Evolutionary conservation across 495 filamentous ascomycete genomes (phyloP).

Genomic region (Penicillium atrosanguineum): DNA sequence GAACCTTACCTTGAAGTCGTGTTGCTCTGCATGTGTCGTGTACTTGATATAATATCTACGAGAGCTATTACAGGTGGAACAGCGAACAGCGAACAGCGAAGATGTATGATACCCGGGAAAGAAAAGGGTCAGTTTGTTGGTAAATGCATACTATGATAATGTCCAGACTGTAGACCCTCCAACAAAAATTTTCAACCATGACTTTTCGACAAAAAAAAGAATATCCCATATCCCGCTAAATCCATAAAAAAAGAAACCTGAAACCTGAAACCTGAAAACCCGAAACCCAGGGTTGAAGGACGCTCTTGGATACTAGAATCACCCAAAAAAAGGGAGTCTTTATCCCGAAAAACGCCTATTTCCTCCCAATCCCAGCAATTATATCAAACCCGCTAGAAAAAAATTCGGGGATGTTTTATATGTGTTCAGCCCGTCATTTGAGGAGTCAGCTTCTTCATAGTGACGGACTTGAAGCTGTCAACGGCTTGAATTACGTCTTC

Average conservation of each 20-base stretch:
- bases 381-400: conserved; percentile 17
- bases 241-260: not conserved
- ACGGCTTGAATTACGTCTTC: conserved; percentile 51
- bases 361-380: conserved; percentile 6
- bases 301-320: conserved; percentile 4
- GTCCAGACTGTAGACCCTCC: not conserved
- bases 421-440: conserved; percentile 32
- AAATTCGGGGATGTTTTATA: conserved; percentile 8
- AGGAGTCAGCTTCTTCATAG: conserved; percentile 46
- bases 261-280: not conserved
- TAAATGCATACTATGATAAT: conserved; percentile 8
- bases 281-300: not conserved
- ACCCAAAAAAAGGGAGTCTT: not conserved
- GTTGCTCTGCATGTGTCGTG: not conserved
- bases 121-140: not conserved
- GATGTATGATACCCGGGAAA: conserved; percentile 13
- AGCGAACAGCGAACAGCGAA: not conserved
- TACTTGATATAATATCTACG: not conserved
- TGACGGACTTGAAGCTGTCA: conserved; percentile 41
- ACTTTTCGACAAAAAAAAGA: conserved; percentile 1
- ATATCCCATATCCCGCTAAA: conserved; percentile 11
- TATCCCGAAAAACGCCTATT: conserved; percentile 11
- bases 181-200: not conserved
- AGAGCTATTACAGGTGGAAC: not conserved
- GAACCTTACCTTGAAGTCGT: not conserved